phyloP scores from a whole-genome alignment of 345 rosid genomes.

The Cardamine resedifolia region DNA sequence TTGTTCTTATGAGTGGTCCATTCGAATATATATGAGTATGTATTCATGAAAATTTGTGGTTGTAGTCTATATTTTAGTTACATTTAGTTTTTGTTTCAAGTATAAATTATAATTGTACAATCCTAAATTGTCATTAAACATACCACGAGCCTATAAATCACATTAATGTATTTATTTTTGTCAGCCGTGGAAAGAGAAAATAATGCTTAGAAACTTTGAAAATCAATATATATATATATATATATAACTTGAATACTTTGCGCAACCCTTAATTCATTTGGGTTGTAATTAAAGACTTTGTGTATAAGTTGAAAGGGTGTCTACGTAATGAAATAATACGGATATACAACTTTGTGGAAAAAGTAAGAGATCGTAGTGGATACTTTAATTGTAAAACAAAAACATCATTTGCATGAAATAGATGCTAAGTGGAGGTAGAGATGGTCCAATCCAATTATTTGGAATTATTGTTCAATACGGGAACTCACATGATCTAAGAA shows the following conservation, averaged over 20 bases:
- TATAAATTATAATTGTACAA: background rate
- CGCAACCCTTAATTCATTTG: background rate
- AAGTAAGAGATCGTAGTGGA: background rate
- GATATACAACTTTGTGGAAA: slow-evolving; percentile 6
- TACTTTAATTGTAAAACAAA: background rate
- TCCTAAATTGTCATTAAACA: background rate
- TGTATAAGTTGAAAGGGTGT: background rate
- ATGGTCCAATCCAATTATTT: background rate
- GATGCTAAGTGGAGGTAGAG: background rate
- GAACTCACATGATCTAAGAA: background rate
- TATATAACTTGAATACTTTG: too few relatives aligned
- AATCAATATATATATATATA: too few relatives aligned
- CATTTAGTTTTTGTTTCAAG: background rate
- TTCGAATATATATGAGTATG: background rate
- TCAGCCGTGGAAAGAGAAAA: background rate
- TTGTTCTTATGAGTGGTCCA: background rate
- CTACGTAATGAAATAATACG: background rate
- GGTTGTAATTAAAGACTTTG: background rate
- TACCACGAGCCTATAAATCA: background rate
- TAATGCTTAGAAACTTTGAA: background rate
- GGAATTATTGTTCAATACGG: background rate
- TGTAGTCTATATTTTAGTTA: background rate
- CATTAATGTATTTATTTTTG: background rate
- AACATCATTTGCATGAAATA: background rate
- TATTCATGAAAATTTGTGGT: background rate